Base-by-base conservation (phyloP, 371 early-diverging fungal species). In the Apophysomyces trapeziformis region DNA sequence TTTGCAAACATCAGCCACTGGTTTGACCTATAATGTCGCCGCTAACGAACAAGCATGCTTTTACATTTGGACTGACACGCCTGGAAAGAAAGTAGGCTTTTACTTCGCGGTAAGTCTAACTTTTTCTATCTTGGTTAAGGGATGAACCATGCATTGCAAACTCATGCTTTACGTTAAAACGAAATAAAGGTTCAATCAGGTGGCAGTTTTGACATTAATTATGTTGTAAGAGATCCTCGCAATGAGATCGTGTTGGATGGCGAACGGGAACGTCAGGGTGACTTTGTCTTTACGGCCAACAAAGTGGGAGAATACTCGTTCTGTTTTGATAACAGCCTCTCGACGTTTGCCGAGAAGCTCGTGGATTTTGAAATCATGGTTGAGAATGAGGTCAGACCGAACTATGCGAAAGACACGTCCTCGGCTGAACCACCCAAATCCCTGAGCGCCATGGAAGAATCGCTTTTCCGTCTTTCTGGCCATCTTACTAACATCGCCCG, bases 81-180 rank as follows among this genome's bases (percentile, higher is more conserved):
- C 90, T 7, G 89, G 87, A 63, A 88, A 92, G 77, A 98, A 98
- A 80, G 75, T 97, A 54, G 91, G 93, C 32, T 95, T 98, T 72
- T 98, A 96, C 83, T 97, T 96, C 88, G 94, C 97, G 36, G 99
- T 96, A 90, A 78, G 91, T 78, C 46, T n/a, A n/a, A 5, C n/a
- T n/a, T 2, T 26, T 26, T 26, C 32, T 26, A 2, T 26, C 32
- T 3, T 26, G 3, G 32, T 26, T 26, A 26, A 1, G 32, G 32
- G 32, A 26, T 26, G 32, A 26, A 26, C 46, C 13, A 45, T 18
- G 46, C 46, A 18, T 45, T 13, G 16, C 26, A 12, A n/a, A 16
- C 2, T 46, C 32, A 26, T 26, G 32, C 32, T 26, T 26, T 26
- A 26, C 32, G 32, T 26, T 26, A 26, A 1, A 26, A 26, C 32